These are phyloP conservation scores for Diaporthe vaccinii DNA, from an alignment of 2,329 filamentous ascomycete species.

Conservation along the genomic window DNA sequence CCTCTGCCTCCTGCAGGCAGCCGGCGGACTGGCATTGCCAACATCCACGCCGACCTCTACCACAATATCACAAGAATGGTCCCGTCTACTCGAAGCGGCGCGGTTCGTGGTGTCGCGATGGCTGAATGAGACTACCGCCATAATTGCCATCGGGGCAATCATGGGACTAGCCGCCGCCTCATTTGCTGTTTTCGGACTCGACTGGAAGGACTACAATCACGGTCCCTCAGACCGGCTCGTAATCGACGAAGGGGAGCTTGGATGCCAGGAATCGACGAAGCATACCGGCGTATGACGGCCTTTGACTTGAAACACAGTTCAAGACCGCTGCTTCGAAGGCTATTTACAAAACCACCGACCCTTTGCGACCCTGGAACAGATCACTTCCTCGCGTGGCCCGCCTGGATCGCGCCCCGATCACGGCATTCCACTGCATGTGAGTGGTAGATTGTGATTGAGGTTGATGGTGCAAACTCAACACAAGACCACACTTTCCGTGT, in stretches of 20 bases:
- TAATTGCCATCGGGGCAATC: neutral
- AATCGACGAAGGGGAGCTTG: neutral
- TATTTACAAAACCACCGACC: neutral
- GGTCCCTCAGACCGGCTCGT: neutral
- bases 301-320: too few relatives aligned
- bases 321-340: neutral
- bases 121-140: constrained; percentile 19
- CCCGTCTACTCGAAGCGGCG: neutral
- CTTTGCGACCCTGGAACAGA: neutral
- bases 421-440: neutral
- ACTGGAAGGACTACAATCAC: constrained; percentile 16
- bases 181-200: constrained; percentile 10
- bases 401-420: neutral
- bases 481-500: neutral
- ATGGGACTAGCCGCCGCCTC: constrained; percentile 23
- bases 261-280: neutral
- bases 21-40: neutral
- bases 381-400: neutral
- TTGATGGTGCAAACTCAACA: too few relatives aligned
- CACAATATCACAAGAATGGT: neutral
- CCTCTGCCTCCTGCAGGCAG: neutral
- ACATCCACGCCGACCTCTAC: neutral
- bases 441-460: neutral
- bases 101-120: neutral
- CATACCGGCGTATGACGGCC: neutral